phyloP scores from a whole-genome alignment of 495 filamentous ascomycete species.

The Mycothermus thermophilus region DNA sequence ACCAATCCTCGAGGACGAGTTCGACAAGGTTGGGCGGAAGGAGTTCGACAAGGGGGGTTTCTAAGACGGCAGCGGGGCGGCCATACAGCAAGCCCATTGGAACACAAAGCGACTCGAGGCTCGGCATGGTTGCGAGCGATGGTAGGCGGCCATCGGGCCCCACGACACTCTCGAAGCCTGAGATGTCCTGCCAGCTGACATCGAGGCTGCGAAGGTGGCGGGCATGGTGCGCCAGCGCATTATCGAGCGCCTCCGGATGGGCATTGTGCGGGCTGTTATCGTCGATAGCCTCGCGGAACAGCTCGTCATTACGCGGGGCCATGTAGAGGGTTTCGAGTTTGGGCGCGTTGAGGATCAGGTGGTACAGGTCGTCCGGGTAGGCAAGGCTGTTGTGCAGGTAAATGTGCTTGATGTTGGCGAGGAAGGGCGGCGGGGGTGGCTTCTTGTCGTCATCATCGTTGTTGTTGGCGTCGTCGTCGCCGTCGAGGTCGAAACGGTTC shows the following conservation, averaged over 20 bases:
- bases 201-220: constrained; percentile 18
- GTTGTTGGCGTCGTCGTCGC: neutral
- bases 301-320: constrained; percentile 9
- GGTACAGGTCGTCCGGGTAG: constrained; percentile 13
- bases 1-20: constrained; percentile 22
- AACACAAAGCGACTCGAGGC: constrained; percentile 15
- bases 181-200: constrained; percentile 14
- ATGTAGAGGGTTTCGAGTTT: constrained; percentile 21
- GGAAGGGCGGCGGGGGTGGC: constrained; percentile 2
- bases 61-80: neutral
- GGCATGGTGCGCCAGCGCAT: constrained; percentile 11
- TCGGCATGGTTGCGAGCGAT: constrained; percentile 8
- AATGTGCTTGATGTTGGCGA: constrained; percentile 12
- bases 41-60: constrained; percentile 11
- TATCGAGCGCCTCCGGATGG: constrained; percentile 15
- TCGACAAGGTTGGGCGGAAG: constrained; percentile 21
- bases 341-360: constrained; percentile 16
- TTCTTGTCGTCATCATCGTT: no score
- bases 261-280: neutral
- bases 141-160: constrained; percentile 17
- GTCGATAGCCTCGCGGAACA: neutral
- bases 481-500: neutral
- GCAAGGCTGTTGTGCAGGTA: constrained; percentile 19
- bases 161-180: constrained; percentile 9
- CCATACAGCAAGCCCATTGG: constrained; percentile 18